Base-by-base conservation (phyloP, 2,329 filamentous ascomycete genomes). In the Epichloe sp. region DNA sequence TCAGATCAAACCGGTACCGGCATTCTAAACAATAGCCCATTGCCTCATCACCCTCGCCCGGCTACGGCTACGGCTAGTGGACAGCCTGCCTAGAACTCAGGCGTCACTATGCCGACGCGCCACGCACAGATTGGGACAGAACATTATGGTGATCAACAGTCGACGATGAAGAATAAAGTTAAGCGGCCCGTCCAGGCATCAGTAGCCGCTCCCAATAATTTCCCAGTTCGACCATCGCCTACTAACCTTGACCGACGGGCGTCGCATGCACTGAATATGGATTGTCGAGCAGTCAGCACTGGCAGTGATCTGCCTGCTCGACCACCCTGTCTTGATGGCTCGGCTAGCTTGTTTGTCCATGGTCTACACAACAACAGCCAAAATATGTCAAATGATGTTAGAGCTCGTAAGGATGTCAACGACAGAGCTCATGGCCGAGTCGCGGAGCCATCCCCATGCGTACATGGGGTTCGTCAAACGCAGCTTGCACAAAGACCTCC, bases 51-150 rank as follows among this genome's bases (percentile, higher is more conserved):
- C 31, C 5, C 26, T 21, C 51, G 47, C 15, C 51, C 51, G 21
- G 47, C 19, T 2, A 43, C 51, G 37, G 43, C 19, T 2, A 43
- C 51, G 37, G 43, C 42, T 17, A 48, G 52, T 44, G 50, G 15
- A 42, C 54, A 53, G 48, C 48, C 55, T 59, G 58, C 49, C 17
- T 57, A 57, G 55, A 44, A 54, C 23, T 21, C 55, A 55, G 58
- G 43, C 43, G 31, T 46, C 44, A 45, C 47, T 52, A 49, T 44
- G 38, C 38, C 35, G 36, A n/a, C 34, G 44, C 12, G 10, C 15
- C 11, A 44, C 53, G 37, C 17, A 5, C 26, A 23, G n/a, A 42
- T 19, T 23, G 26, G 8, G 12, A 23, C n/a, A 19, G 42, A 23
- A 19, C 31, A 36, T 12, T 3, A 49, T 15, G 36, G 36, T 23